These are phyloP conservation scores for Penicillium sp. DNA, from an alignment of 2,329 filamentous ascomycete species.

Conservation along the genomic window DNA sequence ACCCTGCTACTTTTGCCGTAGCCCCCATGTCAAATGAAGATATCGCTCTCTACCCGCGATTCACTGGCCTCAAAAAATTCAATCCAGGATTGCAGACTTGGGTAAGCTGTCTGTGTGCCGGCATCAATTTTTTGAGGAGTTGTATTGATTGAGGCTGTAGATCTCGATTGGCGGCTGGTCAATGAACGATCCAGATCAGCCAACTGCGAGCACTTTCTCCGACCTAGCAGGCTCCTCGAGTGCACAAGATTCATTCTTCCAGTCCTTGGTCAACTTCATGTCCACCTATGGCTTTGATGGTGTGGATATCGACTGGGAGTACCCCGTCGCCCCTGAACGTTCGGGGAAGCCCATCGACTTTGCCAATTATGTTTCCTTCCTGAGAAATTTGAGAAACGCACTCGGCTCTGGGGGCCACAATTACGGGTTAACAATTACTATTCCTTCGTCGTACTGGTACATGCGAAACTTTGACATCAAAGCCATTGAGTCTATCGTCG, in stretches of 20 bases:
- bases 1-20: constrained; percentile 30
- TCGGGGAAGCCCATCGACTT: background rate
- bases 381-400: background rate
- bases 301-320: constrained; percentile 11
- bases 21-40: constrained; percentile 21
- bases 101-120: no score
- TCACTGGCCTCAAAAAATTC: constrained; percentile 30
- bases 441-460: constrained; percentile 12
- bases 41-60: constrained; percentile 13
- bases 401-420: background rate
- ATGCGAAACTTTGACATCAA: constrained; percentile 21
- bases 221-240: constrained; percentile 1
- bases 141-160: no score
- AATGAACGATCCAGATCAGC: constrained; percentile 18
- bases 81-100: constrained; percentile 14
- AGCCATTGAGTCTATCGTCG: constrained; percentile 14
- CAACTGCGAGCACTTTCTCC: constrained; percentile 11
- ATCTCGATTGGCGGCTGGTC: constrained; percentile 20
- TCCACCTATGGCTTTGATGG: constrained; percentile 1
- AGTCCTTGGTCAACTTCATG: background rate
- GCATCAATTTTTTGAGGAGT: no score
- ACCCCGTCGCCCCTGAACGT: background rate
- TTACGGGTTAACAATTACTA: background rate
- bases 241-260: background rate
- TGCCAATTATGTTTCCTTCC: background rate